Base-by-base conservation (phyloP, 1,139 yeast genomes). In the Suhomyces wounanorum region DNA sequence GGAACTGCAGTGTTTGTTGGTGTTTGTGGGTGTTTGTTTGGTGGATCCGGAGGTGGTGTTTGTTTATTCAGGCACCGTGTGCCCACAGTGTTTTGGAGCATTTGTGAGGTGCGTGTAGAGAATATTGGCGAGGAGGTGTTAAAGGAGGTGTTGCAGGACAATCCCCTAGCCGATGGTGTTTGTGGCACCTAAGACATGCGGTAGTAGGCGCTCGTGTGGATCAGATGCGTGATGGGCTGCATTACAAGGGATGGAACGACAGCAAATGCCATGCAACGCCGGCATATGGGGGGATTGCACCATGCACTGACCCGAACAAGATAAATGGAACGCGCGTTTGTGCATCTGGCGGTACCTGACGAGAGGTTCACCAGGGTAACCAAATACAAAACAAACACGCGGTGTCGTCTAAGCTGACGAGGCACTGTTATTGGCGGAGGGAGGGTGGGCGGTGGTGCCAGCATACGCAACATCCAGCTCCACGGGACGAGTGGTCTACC, bases 171-270 rank as follows among this genome's bases (percentile, higher is more conserved):
- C 37, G 37, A 16, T 16, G 37, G 37, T 33, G 37, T 33, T 33
- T 33, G 37, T 33, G 37, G 37, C 37, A 33, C 11, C 11, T 10
- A 7, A 14, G 4, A 3, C 4, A 11, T 14, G 37, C 37, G 18
- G 37, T 16, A 14, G 18, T 11, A 33, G 37, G 18, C 3, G 14
- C 37, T 8, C 37, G 37, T 14, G 17, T 33, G 37, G 33, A 30
- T 33, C 18, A 14, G 37, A 7, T 33, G 37, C 37, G 18, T 40
- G 35, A 9, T 16, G 42, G 30, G 33, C 31, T 25, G 33, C 42
- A 21, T 26, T 26, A 28, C 31, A 40, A 40, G 42, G 42, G 42
- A 40, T 40, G 42, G 42, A 40, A 40, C 42, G 33, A 40, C 30
- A 39, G 31, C 21, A 16, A 11, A n/a, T 23, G 31, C 33, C 11